A percentile compares a stretch with the other conserved stretches of the same genome.
Evolutionary conservation across 768 basidiomycete genomes (phyloP).

Genomic region (Rhodotorula sphaerocarpa): DNA sequence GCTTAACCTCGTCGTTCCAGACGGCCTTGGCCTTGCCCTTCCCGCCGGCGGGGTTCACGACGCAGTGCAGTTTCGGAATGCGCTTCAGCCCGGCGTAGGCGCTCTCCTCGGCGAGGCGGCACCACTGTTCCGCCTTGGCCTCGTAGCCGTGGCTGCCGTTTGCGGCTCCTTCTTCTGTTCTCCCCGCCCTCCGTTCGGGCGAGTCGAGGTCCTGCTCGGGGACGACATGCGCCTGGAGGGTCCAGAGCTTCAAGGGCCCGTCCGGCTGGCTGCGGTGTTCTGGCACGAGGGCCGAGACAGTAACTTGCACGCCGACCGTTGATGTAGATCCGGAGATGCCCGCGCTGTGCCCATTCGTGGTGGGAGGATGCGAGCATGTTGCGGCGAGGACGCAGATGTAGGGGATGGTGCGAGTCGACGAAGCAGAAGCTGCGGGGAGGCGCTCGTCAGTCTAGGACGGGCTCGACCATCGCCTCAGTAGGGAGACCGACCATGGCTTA

Average conservation of each 20-base stretch:
- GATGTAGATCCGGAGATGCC: too few species aligned
- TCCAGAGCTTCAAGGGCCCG: background rate
- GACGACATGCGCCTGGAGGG: background rate
- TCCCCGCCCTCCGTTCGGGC: background rate
- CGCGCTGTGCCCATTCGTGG: too few species aligned
- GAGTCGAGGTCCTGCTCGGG: background rate
- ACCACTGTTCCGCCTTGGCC: conserved; percentile 6
- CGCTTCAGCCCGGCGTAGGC: conserved; percentile 19
- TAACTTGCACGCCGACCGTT: background rate
- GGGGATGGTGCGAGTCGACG: conserved; percentile 6
- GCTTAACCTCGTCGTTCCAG: conserved; percentile 58
- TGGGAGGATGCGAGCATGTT: background rate
- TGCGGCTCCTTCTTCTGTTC: background rate
- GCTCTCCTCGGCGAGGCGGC: background rate
- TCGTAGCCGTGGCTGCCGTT: too few species aligned
- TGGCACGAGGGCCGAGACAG: conserved; percentile 16
- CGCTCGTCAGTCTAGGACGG: background rate
- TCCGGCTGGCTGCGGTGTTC: background rate
- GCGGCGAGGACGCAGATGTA: conserved; percentile 9
- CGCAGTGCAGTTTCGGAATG: conserved; percentile 53
- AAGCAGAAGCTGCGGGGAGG: background rate
- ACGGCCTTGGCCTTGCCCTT: conserved; percentile 59
- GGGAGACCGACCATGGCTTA: background rate
- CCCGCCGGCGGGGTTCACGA: conserved; percentile 77
- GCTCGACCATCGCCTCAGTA: background rate